Evolutionary conservation across 2,329 filamentous ascomycete genomes (phyloP).

Genomic region (Thelonectria olida): DNA sequence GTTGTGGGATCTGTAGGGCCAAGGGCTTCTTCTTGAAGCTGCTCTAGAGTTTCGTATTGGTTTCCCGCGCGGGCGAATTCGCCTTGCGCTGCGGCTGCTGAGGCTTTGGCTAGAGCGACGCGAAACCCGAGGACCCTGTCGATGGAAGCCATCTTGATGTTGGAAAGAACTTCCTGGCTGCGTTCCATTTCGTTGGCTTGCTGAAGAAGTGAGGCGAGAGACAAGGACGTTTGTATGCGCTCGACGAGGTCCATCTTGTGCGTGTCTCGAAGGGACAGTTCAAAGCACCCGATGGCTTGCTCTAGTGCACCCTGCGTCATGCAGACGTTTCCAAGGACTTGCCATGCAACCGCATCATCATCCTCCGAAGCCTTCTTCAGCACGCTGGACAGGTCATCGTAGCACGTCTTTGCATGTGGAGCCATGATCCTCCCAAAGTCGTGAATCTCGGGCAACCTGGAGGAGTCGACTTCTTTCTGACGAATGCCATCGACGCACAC

Average conservation of each 20-base stretch:
- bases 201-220: conserved; percentile 13
- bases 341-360: conserved; percentile 16
- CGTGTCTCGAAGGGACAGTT: conserved; percentile 11
- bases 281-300: conserved; percentile 19
- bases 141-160: conserved; percentile 14
- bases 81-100: conserved; percentile 8
- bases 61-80: conserved; percentile 13
- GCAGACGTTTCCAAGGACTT: conserved; percentile 19
- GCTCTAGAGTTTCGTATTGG: conserved; percentile 16
- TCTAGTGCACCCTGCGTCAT: conserved; percentile 17
- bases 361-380: conserved; percentile 4
- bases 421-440: conserved; percentile 23
- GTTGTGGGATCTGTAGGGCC: conserved; percentile 14
- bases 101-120: conserved; percentile 17
- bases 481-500: conserved; percentile 16
- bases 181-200: conserved; percentile 10
- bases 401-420: conserved; percentile 18
- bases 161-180: conserved; percentile 13
- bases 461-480: conserved; percentile 17
- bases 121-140: conserved; percentile 15
- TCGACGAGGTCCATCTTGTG: conserved; percentile 15
- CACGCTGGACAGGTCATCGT: conserved; percentile 16
- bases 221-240: conserved; percentile 14
- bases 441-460: conserved; percentile 14
- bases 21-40: conserved; percentile 17